phyloP scores from a whole-genome alignment of 345 rosid species.

The Ailanthus altissimus region DNA sequence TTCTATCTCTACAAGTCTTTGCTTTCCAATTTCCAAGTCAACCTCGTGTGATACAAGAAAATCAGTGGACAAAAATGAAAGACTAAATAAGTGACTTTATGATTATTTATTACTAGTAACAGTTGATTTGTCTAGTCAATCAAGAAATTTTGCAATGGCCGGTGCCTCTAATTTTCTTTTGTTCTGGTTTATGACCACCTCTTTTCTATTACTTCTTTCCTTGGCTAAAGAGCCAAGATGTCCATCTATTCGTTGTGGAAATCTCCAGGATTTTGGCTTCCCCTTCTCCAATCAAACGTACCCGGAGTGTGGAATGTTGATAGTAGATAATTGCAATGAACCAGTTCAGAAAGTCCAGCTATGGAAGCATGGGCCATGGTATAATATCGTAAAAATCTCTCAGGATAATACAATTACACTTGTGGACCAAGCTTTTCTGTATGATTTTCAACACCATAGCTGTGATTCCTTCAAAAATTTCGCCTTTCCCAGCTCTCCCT shows the following conservation, averaged over 20 bases:
- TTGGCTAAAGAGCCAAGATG: constrained; percentile 1
- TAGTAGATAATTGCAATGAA: constrained; percentile 27
- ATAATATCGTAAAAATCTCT: constrained; percentile 27
- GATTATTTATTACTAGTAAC: too few relatives aligned
- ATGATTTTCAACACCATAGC: neutral
- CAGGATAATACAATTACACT: constrained; percentile 32
- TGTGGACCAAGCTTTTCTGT: constrained; percentile 14
- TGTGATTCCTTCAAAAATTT: constrained; percentile 33
- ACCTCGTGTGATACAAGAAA: too few relatives aligned
- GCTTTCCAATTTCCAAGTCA: too few relatives aligned
- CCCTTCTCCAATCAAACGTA: constrained; percentile 20
- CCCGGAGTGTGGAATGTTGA: constrained; percentile 34
- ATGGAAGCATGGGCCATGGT: constrained; percentile 26
- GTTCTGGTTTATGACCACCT: neutral
- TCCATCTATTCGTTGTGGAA: constrained; percentile 24
- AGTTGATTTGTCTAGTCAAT: too few relatives aligned
- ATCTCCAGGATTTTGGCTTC: constrained; percentile 12
- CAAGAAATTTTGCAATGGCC: too few relatives aligned
- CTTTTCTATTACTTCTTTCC: neutral
- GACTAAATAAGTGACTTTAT: too few relatives aligned
- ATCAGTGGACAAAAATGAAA: too few relatives aligned
- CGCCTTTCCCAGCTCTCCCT: constrained; percentile 36
- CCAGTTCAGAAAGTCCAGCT: constrained; percentile 32
- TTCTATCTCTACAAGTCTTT: too few relatives aligned
- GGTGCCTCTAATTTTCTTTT: neutral